phyloP scores from a whole-genome alignment of 495 filamentous ascomycete genomes.

The Aspergillus mulundensis region DNA sequence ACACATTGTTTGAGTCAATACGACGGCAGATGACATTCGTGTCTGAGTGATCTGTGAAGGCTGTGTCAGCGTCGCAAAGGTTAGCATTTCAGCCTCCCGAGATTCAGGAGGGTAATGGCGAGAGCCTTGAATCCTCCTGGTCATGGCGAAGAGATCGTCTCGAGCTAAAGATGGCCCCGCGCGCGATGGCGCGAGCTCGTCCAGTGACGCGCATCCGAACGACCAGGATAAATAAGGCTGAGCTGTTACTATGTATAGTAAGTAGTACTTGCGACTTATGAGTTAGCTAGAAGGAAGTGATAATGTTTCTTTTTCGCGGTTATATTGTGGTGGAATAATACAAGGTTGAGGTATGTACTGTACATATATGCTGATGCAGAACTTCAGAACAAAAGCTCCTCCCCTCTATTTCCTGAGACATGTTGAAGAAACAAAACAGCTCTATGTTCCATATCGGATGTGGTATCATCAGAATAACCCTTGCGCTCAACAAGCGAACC shows the following conservation, averaged over 20 bases:
- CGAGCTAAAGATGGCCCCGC: constrained; percentile 4
- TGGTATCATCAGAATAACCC: constrained; percentile 25
- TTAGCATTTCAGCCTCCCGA: constrained; percentile 11
- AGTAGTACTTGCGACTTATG: neutral
- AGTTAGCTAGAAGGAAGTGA: neutral
- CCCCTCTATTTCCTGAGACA: constrained; percentile 3
- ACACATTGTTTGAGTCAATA: constrained; percentile 13
- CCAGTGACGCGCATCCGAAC: constrained; percentile 2
- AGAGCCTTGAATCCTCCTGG: constrained; percentile 1
- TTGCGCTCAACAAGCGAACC: constrained; percentile 8
- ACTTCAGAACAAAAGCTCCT: constrained; percentile 11
- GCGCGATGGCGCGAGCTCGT: neutral
- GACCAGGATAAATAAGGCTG: constrained; percentile 8
- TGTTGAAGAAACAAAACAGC: constrained; percentile 12
- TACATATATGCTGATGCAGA: constrained; percentile 7
- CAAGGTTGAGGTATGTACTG: constrained; percentile 7
- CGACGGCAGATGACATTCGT: constrained; percentile 17
- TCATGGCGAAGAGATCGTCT: constrained; percentile 9
- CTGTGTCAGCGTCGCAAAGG: constrained; percentile 6
- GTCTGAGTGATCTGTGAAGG: neutral
- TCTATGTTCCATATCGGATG: constrained; percentile 30
- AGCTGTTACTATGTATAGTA: neutral
- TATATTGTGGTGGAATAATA: neutral
- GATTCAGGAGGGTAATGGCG: neutral
- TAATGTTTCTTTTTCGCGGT: neutral